Evolutionary conservation across 495 filamentous ascomycete genomes (phyloP).

Genomic region (Podospora pseudocomata): DNA sequence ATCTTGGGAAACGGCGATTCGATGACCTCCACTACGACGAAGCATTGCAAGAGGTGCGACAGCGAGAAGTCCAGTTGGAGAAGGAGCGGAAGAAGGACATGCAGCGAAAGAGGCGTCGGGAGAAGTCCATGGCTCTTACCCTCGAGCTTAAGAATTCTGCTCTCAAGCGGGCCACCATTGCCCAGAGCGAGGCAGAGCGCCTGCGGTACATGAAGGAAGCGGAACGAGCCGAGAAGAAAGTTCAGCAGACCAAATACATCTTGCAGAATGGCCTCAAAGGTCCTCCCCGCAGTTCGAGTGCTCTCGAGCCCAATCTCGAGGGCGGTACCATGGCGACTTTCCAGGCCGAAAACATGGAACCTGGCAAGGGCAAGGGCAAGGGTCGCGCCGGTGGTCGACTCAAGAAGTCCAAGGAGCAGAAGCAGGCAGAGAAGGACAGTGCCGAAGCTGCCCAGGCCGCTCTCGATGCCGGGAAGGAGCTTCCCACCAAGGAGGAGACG

Average conservation of each 20-base stretch:
- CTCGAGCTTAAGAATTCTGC: conserved; percentile 82
- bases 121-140: conserved; percentile 86
- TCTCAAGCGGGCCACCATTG: conserved; percentile 65
- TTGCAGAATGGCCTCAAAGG: conserved; percentile 79
- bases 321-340: conserved; percentile 87
- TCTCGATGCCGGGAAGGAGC: conserved; percentile 77
- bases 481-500: conserved; percentile 65
- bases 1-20: conserved; percentile 49
- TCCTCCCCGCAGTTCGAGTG: conserved; percentile 72
- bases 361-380: conserved; percentile 61
- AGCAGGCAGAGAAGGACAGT: conserved; percentile 89
- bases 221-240: conserved; percentile 82
- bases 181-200: conserved; percentile 74
- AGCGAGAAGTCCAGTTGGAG: conserved; percentile 85
- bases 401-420: conserved; percentile 93
- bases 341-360: conserved; percentile 60
- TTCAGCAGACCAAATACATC: conserved; percentile 74
- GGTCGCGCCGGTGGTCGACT: conserved; percentile 63
- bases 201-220: conserved; percentile 74
- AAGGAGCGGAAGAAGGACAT: conserved; percentile 99
- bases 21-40: conserved; percentile 52
- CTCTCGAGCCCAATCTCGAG: conserved; percentile 76
- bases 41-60: conserved; percentile 79
- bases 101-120: conserved; percentile 93
- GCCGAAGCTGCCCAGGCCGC: conserved; percentile 86